Evolutionary conservation across 73 alveolate genomes (phyloP).

Genomic region (Durusdinium trenchii): DNA sequence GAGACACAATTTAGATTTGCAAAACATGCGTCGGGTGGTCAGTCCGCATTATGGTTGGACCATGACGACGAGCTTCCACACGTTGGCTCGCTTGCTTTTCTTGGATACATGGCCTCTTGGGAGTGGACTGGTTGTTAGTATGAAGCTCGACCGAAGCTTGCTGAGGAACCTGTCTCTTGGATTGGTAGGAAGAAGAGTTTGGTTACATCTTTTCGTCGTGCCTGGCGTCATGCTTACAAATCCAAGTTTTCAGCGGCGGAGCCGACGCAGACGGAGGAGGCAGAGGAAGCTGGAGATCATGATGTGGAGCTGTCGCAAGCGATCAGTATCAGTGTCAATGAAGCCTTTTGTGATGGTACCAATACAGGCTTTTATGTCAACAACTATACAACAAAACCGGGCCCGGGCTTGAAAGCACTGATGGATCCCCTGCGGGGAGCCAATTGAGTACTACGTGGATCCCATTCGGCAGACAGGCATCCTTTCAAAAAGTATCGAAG

Average conservation of each 20-base stretch:
- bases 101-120: conserved; percentile 17
- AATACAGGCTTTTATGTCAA: conserved; percentile 23
- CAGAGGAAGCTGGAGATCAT: no score
- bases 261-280: background rate
- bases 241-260: background rate
- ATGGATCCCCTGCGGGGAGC: background rate
- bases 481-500: no score
- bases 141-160: background rate
- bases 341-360: conserved; percentile 7
- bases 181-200: background rate
- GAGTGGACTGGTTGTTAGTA: background rate
- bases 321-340: background rate
- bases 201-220: background rate
- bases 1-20: conserved; percentile 25
- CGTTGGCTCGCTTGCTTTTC: background rate
- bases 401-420: background rate
- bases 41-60: background rate
- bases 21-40: conserved; percentile 49
- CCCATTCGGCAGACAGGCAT: background rate
- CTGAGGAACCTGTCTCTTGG: conserved; percentile 4
- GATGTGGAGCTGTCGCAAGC: background rate
- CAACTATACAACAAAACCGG: conserved; percentile 23
- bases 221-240: background rate
- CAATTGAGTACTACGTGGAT: no score
- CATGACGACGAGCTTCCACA: background rate